Percentiles rank a stretch among this genome's conserved stretches.
phyloP scores from a whole-genome alignment of 2,329 filamentous ascomycete species.

The Diplodia intermedia region DNA sequence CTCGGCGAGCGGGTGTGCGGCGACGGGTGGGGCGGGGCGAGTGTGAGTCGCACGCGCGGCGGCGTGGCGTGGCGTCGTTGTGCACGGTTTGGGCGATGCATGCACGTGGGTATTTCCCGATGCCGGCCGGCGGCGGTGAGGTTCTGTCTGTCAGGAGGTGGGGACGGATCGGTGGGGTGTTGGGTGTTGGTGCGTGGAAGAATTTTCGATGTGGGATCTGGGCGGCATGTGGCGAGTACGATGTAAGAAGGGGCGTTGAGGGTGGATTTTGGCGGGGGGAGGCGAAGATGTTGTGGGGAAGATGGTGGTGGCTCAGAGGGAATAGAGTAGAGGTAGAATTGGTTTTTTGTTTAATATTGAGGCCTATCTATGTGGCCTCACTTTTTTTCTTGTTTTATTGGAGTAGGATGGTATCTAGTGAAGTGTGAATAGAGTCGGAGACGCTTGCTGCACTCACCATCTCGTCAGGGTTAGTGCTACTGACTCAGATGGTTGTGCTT shows the following conservation, averaged over 20 bases:
- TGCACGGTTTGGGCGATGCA: background rate
- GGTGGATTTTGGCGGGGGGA: constrained; percentile 11
- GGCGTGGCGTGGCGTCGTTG: background rate
- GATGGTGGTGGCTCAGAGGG: background rate
- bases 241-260: constrained; percentile 45
- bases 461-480: background rate
- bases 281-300: constrained; percentile 1
- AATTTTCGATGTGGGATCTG: constrained; percentile 40
- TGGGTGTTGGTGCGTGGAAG: constrained; percentile 41
- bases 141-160: constrained; percentile 40
- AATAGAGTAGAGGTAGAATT: background rate
- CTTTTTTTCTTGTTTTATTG: background rate
- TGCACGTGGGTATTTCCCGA: background rate
- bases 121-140: constrained; percentile 43
- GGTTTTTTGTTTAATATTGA: background rate
- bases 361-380: background rate
- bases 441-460: background rate
- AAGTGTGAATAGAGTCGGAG: background rate
- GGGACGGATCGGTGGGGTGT: constrained; percentile 39
- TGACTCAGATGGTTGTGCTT: background rate
- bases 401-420: constrained; percentile 1
- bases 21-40: background rate
- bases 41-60: background rate
- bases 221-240: constrained; percentile 45
- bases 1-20: constrained; percentile 32